Evolutionary conservation across 345 rosid species (phyloP).

Genomic region (Citrus australasica): DNA sequence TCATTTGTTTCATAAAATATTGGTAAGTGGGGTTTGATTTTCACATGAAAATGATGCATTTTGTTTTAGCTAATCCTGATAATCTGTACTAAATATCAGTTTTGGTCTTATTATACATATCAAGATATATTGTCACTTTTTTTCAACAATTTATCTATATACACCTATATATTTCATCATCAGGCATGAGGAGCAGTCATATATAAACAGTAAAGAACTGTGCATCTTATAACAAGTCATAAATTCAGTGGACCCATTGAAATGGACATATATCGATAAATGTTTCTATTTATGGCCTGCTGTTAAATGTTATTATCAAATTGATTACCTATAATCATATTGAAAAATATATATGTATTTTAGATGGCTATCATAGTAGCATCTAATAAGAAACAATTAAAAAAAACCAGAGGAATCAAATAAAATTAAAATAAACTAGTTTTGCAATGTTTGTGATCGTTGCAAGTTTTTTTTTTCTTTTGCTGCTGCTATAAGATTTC

Average conservation of each 20-base stretch:
- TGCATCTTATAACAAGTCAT: background rate
- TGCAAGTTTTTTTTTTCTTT: background rate
- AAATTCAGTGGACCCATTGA: background rate
- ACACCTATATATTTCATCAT: constrained; percentile 8
- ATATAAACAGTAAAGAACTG: background rate
- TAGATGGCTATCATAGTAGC: too few species aligned
- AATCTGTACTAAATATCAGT: constrained; percentile 36
- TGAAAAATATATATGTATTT: background rate
- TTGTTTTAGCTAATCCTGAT: constrained; percentile 17
- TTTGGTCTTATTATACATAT: background rate
- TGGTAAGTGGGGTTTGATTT: constrained; percentile 21
- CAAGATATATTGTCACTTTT: background rate
- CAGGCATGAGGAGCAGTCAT: constrained; percentile 11
- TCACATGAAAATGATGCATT: constrained; percentile 20
- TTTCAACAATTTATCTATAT: background rate
- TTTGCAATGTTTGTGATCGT: background rate
- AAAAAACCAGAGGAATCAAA: background rate
- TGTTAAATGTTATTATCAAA: background rate
- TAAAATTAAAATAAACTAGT: background rate
- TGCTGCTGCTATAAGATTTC: background rate
- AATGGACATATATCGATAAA: background rate
- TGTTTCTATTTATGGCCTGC: background rate
- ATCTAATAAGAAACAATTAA: background rate
- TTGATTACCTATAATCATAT: background rate
- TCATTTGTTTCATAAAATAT: constrained; percentile 20